Percentiles rank a stretch among this genome's conserved stretches.
These are phyloP conservation scores for Tulasnella sp. DNA, from an alignment of 768 basidiomycete genomes.

Conservation along the genomic window DNA sequence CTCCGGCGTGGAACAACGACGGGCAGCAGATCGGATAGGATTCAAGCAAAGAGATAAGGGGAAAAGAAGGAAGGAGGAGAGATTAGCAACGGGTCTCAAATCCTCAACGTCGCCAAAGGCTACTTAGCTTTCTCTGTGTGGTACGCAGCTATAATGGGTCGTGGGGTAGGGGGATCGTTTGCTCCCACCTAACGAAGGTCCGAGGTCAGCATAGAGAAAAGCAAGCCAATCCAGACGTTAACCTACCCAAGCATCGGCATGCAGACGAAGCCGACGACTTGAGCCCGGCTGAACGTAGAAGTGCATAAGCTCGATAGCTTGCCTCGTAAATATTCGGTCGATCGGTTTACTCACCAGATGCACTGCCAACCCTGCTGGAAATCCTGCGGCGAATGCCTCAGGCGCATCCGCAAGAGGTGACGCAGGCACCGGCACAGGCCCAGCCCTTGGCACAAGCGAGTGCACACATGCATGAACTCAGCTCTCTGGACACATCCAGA, in stretches of 20 bases:
- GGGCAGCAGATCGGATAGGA: background rate
- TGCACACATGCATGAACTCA: no score
- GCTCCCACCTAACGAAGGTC: background rate
- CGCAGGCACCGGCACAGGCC: no score
- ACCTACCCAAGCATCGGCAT: background rate
- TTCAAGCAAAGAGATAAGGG: background rate
- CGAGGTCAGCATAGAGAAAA: background rate
- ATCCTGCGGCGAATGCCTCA: background rate
- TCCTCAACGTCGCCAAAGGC: background rate
- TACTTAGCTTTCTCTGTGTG: background rate
- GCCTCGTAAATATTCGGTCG: no score
- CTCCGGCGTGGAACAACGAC: no score
- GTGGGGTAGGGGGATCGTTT: background rate
- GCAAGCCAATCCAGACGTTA: background rate
- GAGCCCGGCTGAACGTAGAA: background rate
- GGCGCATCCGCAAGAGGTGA: no score
- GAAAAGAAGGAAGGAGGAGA: background rate
- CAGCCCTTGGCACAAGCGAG: no score
- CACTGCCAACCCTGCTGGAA: background rate
- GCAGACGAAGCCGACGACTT: background rate
- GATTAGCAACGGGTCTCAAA: background rate
- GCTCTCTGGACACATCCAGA: no score
- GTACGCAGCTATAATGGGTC: background rate
- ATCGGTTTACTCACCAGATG: background rate
- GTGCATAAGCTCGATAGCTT: no score